Percentiles rank a stretch among this genome's conserved stretches.
phyloP scores from a whole-genome alignment of 768 basidiomycete species.

The Hemileccinum rubropunctum region DNA sequence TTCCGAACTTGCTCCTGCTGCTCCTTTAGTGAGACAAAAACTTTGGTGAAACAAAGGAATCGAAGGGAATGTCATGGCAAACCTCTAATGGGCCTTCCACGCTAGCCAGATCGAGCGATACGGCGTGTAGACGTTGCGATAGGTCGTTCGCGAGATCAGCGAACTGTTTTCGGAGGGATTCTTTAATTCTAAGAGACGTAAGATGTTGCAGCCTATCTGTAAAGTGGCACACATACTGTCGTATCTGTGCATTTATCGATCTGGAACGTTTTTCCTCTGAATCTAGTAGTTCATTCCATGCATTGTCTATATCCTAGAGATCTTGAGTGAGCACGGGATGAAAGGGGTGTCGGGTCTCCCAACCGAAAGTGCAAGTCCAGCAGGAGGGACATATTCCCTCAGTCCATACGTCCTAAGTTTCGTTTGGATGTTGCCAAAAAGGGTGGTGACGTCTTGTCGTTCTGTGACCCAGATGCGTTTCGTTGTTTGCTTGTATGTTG shows the following conservation, averaged over 20 bases:
- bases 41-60: constrained; percentile 8
- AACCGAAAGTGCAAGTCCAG: constrained; percentile 62
- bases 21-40: constrained; percentile 40
- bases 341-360: constrained; percentile 14
- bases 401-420: constrained; percentile 90
- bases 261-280: constrained; percentile 77
- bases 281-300: constrained; percentile 69
- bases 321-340: constrained; percentile 8
- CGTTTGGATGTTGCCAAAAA: constrained; percentile 92
- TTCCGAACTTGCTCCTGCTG: constrained; percentile 69
- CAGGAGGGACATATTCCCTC: constrained; percentile 76
- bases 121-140: constrained; percentile 58
- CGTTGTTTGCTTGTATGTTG: constrained; percentile 77
- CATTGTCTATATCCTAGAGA: constrained; percentile 63
- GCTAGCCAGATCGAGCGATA: constrained; percentile 70
- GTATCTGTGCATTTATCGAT: constrained; percentile 85
- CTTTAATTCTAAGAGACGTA: constrained; percentile 65
- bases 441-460: constrained; percentile 79
- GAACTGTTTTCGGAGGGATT: constrained; percentile 70
- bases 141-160: constrained; percentile 77
- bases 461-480: constrained; percentile 90
- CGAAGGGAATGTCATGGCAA: constrained; percentile 6
- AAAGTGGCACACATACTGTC: constrained; percentile 59
- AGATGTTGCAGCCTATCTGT: neutral
- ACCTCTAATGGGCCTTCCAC: constrained; percentile 80